Percentiles rank a stretch among this genome's conserved stretches.
Conservation (phyloP, 1,284 basidiomycete species). For the Chondrostereum purpureum region DNA sequence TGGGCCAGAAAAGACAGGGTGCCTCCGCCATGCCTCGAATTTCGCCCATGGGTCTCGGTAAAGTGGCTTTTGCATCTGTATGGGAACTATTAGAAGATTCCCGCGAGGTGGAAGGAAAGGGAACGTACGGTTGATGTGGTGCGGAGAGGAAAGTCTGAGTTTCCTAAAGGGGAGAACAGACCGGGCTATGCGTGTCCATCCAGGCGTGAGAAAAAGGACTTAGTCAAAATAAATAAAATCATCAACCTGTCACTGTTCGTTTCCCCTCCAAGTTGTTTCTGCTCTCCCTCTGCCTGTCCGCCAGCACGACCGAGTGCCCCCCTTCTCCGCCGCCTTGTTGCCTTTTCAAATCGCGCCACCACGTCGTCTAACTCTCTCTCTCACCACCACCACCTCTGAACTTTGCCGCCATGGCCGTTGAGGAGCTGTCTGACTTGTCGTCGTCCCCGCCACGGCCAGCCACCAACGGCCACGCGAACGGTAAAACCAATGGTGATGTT, state of each 20-base stretch:
- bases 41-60: slow-evolving; percentile 94
- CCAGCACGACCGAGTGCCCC: not conserved
- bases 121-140: not conserved
- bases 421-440: not conserved
- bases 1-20: slow-evolving; percentile 78
- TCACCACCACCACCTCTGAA: no score
- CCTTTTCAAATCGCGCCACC: no score
- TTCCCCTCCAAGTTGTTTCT: not conserved
- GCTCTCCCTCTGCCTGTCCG: not conserved
- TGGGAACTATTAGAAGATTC: not conserved
- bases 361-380: no score
- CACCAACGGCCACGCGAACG: slow-evolving; percentile 40
- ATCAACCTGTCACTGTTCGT: slow-evolving; percentile 20
- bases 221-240: not conserved
- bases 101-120: not conserved
- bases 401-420: no score
- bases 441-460: not conserved
- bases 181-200: not conserved
- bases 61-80: slow-evolving; percentile 42
- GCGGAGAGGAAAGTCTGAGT: no score
- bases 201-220: slow-evolving; percentile 6
- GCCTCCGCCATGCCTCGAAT: slow-evolving; percentile 89
- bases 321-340: no score
- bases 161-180: not conserved
- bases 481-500: slow-evolving; percentile 25